These are phyloP conservation scores for Linum usitatissimum DNA, from an alignment of 345 rosid genomes.

Conservation along the genomic window DNA sequence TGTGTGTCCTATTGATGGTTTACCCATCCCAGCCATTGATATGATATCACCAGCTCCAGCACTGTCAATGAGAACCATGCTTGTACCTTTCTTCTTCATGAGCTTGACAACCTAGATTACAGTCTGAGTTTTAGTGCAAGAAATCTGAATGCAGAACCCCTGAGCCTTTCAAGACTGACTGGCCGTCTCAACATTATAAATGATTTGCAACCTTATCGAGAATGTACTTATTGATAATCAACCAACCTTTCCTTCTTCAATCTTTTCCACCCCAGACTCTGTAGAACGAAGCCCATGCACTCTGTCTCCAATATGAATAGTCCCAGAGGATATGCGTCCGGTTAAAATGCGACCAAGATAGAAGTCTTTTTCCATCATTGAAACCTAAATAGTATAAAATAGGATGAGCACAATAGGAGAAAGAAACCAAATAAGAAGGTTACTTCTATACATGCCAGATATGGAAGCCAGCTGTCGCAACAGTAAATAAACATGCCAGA, in stretches of 20 bases:
- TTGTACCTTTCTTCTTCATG: slow-evolving; percentile 96
- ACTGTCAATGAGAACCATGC: slow-evolving; percentile 57
- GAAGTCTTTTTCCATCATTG: slow-evolving; percentile 93
- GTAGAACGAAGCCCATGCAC: slow-evolving; percentile 62
- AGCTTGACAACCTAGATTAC: slow-evolving; percentile 67
- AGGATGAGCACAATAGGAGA: neutral
- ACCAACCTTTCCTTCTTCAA: slow-evolving; percentile 96
- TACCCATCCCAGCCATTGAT: slow-evolving; percentile 78
- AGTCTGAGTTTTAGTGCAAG: slow-evolving; percentile 8
- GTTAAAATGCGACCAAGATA: slow-evolving; percentile 93
- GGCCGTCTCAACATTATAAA: neutral
- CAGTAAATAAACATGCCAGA: neutral
- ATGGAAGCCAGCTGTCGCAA: neutral
- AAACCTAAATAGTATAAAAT: slow-evolving; percentile 42
- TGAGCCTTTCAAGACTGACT: neutral
- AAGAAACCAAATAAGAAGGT: neutral
- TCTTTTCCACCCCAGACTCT: slow-evolving; percentile 58
- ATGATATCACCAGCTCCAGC: slow-evolving; percentile 97
- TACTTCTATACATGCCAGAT: neutral
- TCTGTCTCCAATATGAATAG: slow-evolving; percentile 66
- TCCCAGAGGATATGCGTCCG: slow-evolving; percentile 75
- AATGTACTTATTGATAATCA: neutral
- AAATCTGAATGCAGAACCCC: slow-evolving; percentile 1
- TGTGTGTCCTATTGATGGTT: slow-evolving; percentile 89
- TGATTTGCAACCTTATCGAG: neutral